Percentiles rank a stretch among this genome's conserved stretches.
Conservation (phyloP, 495 filamentous ascomycete genomes). For the Podospora bellae-mahoneyi region DNA sequence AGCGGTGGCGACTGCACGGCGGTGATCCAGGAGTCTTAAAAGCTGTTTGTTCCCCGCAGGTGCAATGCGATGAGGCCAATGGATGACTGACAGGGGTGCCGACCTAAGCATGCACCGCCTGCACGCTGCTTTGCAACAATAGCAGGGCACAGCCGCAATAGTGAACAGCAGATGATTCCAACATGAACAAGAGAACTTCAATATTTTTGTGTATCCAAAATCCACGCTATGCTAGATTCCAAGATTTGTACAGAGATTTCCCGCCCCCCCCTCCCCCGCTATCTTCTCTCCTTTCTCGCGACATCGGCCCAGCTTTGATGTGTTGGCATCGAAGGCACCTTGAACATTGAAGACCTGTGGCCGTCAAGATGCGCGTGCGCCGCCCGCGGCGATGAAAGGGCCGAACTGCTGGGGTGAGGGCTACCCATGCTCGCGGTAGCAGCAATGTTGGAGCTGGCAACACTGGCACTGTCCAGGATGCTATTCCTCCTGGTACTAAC, state of each 20-base stretch:
- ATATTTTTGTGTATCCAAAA: background rate
- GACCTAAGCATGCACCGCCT: background rate
- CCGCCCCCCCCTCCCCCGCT: background rate
- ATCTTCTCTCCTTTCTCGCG: slow-evolving; percentile 16
- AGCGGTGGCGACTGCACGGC: background rate
- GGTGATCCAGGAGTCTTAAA: background rate
- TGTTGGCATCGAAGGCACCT: slow-evolving; percentile 31
- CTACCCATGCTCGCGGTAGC: slow-evolving; percentile 15
- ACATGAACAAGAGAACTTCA: background rate
- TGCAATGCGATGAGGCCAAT: background rate
- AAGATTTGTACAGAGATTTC: background rate
- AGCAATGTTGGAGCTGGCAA: slow-evolving; percentile 16
- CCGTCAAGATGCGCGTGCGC: slow-evolving; percentile 18
- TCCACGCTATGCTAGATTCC: background rate
- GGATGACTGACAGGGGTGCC: background rate
- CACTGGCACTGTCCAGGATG: slow-evolving; percentile 21
- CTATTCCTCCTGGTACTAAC: slow-evolving; percentile 11
- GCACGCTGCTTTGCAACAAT: background rate
- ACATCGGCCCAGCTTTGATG: slow-evolving; percentile 38
- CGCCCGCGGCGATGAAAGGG: slow-evolving; percentile 27
- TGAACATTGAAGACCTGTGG: slow-evolving; percentile 2
- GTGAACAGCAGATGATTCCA: background rate
- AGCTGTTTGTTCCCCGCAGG: background rate
- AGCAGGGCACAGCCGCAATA: background rate
- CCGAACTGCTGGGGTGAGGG: slow-evolving; percentile 18